Conservation (phyloP, 495 filamentous ascomycete genomes). For the Penicillium samsonianum region DNA sequence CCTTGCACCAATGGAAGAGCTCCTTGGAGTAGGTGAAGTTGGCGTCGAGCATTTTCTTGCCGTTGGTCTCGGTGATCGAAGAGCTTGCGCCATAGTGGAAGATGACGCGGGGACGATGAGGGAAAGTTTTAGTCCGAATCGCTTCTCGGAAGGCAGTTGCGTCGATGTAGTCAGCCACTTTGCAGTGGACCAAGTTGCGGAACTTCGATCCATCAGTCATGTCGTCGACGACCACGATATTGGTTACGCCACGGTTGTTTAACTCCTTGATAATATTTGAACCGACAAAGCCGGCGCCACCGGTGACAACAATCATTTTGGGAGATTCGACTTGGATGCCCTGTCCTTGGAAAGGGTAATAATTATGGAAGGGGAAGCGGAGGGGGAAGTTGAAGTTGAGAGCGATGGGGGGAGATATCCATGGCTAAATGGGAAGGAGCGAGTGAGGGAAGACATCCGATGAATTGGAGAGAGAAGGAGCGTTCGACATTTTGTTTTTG, state of each 20-base stretch:
- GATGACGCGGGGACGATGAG: neutral
- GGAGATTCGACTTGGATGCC: neutral
- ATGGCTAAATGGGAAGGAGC: neutral
- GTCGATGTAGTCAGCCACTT: conserved; percentile 2
- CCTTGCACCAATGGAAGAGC: conserved; percentile 9
- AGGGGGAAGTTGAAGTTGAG: neutral
- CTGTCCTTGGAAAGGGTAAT: neutral
- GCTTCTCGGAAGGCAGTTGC: neutral
- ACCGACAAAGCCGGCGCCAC: conserved; percentile 6
- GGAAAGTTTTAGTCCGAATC: neutral
- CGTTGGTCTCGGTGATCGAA: neutral
- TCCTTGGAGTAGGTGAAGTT: conserved; percentile 12
- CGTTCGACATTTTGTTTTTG: too few species aligned
- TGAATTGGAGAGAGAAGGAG: too few species aligned
- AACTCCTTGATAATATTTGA: conserved; percentile 9
- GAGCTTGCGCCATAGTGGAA: conserved; percentile 3
- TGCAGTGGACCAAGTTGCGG: conserved; percentile 5
- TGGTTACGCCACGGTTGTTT: conserved; percentile 3
- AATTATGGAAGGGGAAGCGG: neutral
- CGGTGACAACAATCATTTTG: conserved; percentile 8
- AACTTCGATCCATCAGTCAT: conserved; percentile 8
- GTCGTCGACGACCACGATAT: conserved; percentile 6
- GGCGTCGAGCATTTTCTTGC: neutral
- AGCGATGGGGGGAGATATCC: neutral
- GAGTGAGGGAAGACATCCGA: too few species aligned